Conservation (phyloP, 2,329 filamentous ascomycete species). For the Ophiostoma pallidulum region DNA sequence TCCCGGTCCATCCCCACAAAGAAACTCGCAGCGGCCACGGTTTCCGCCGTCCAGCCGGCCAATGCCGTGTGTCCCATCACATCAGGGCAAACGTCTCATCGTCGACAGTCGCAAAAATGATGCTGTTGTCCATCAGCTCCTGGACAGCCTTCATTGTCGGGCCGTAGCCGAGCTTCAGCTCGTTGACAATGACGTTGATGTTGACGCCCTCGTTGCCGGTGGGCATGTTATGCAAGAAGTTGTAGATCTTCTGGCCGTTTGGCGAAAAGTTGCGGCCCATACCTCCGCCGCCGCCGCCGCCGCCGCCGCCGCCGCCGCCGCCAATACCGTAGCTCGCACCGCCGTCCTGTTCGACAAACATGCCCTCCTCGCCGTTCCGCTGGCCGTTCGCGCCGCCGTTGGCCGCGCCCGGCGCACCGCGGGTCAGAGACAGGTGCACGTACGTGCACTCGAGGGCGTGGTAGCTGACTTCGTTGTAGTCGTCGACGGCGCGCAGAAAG, state of each 20-base stretch:
- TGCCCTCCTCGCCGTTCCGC: conserved; percentile 33
- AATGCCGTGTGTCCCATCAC: too few species aligned
- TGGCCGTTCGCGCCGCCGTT: conserved; percentile 27
- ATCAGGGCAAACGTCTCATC: conserved; percentile 61
- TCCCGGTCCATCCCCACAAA: background rate
- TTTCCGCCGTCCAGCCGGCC: too few species aligned
- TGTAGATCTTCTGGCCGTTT: conserved; percentile 60
- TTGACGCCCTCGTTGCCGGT: conserved; percentile 78
- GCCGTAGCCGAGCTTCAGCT: conserved; percentile 53
- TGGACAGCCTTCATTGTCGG: conserved; percentile 73
- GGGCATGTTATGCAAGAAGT: conserved; percentile 54
- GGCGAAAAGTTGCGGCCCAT: conserved; percentile 38
- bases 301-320: conserved; percentile 30
- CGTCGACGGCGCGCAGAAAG: conserved; percentile 66
- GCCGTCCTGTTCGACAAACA: conserved; percentile 44
- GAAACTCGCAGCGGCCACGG: background rate
- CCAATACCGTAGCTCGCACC: conserved; percentile 24
- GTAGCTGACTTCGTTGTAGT: conserved; percentile 89
- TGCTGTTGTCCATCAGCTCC: conserved; percentile 62
- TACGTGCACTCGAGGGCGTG: conserved; percentile 85
- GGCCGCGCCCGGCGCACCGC: conserved; percentile 47
- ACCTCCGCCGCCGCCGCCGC: conserved; percentile 28
- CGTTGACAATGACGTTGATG: conserved; percentile 62
- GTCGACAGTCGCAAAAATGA: conserved; percentile 86
- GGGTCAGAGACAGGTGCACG: conserved; percentile 75